These are phyloP conservation scores for Trichophyton mentagrophytes DNA, from an alignment of 2,329 filamentous ascomycete genomes.

Conservation along the genomic window DNA sequence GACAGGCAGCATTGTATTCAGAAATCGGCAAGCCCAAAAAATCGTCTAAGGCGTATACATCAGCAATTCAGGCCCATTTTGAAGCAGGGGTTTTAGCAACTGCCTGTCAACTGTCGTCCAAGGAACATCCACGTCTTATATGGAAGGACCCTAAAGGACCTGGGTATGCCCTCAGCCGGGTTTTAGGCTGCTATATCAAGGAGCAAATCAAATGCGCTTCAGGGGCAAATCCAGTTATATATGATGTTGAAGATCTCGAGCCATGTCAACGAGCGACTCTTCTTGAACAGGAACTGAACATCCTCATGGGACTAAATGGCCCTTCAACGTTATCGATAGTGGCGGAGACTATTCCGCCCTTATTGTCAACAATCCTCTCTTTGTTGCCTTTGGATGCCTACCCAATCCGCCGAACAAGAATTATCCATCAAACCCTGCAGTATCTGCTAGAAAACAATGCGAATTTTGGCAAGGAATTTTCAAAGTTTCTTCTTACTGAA, in stretches of 20 bases:
- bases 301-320: conserved; percentile 22
- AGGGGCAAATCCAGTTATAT: conserved; percentile 15
- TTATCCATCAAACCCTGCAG: conserved; percentile 25
- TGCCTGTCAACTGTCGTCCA: conserved; percentile 18
- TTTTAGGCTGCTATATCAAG: conserved; percentile 25
- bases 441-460: conserved; percentile 24
- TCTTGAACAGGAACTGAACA: conserved; percentile 27
- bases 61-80: conserved; percentile 32
- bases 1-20: conserved; percentile 30
- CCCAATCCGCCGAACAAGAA: conserved; percentile 28
- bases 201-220: conserved; percentile 15
- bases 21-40: conserved; percentile 25
- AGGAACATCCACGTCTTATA: conserved; percentile 18
- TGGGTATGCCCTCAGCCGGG: conserved; percentile 27
- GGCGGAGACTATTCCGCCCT: conserved; percentile 19
- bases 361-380: conserved; percentile 23
- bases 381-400: conserved; percentile 22
- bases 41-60: conserved; percentile 26
- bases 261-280: conserved; percentile 20
- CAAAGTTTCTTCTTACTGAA: conserved; percentile 16
- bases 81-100: conserved; percentile 25
- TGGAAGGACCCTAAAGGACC: conserved; percentile 25
- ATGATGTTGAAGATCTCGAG: conserved; percentile 22
- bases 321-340: conserved; percentile 19
- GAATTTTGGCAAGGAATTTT: conserved; percentile 18